A percentile compares a stretch with the other conserved stretches of the same genome.
These are phyloP conservation scores for Cutaneotrichosporon sp. DNA, from an alignment of 1,284 basidiomycete genomes.

Conservation along the genomic window DNA sequence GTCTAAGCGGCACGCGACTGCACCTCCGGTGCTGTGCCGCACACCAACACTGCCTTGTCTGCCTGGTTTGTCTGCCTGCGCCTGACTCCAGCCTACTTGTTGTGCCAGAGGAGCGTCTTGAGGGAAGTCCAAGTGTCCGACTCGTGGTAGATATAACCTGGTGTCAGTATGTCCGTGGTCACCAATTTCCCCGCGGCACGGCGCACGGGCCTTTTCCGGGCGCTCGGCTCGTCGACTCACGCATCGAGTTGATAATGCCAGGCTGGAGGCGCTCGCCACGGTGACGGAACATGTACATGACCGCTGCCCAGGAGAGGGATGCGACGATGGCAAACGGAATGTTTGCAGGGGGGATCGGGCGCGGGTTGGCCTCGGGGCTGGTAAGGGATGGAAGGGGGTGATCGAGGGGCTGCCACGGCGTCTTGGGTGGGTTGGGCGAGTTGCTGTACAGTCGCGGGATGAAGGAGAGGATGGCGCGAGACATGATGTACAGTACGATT, in stretches of 20 bases:
- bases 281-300: slow-evolving; percentile 94
- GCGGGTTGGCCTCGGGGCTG: slow-evolving; percentile 51
- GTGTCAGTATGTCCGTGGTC: slow-evolving; percentile 7
- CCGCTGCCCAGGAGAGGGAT: slow-evolving; percentile 88
- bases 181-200: too few relatives aligned
- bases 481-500: slow-evolving; percentile 96
- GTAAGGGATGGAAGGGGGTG: slow-evolving; percentile 46
- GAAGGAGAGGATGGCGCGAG: slow-evolving; percentile 81
- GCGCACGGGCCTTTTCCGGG: background rate
- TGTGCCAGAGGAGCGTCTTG: slow-evolving; percentile 73
- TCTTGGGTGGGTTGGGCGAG: slow-evolving; percentile 43
- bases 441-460: slow-evolving; percentile 63
- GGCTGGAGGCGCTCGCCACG: slow-evolving; percentile 83
- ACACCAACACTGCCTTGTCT: background rate
- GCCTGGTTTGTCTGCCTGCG: too few relatives aligned
- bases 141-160: slow-evolving; percentile 71
- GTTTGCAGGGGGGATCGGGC: slow-evolving; percentile 75
- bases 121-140: slow-evolving; percentile 71
- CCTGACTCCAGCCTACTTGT: slow-evolving; percentile 56
- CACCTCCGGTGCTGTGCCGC: too few relatives aligned
- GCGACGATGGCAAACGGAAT: slow-evolving; percentile 84
- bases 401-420: slow-evolving; percentile 41
- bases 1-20: background rate
- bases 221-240: slow-evolving; percentile 33
- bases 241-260: slow-evolving; percentile 68